Percentiles rank a stretch among this genome's conserved stretches.
These are phyloP conservation scores for Schizochytrium sp. DNA, from an alignment of 108 stramenopile genomes.

Conservation along the genomic window DNA sequence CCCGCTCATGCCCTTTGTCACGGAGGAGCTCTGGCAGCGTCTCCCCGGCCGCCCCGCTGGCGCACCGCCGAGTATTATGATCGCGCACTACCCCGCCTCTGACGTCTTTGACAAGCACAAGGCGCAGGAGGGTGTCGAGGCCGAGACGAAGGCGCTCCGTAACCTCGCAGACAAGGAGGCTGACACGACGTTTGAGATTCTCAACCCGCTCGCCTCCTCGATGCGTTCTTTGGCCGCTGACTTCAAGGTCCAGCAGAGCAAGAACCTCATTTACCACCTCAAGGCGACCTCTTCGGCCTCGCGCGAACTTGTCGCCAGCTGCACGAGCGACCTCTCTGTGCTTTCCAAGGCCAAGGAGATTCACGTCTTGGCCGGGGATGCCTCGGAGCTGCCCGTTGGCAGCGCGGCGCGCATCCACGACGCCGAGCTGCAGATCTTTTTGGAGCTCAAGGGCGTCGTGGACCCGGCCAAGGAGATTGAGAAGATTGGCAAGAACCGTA, in stretches of 20 bases:
- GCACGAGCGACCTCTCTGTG: conserved; percentile 66
- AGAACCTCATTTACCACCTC: conserved; percentile 71
- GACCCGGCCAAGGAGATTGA: conserved; percentile 81
- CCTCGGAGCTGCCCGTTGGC: conserved; percentile 47
- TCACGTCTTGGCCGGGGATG: conserved; percentile 53
- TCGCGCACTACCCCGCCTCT: conserved; percentile 76
- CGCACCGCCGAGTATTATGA: conserved; percentile 84
- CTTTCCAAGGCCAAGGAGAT: conserved; percentile 64
- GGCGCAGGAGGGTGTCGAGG: not conserved
- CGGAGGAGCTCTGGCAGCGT: conserved; percentile 98
- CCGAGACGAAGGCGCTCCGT: not conserved
- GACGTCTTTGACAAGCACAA: not conserved
- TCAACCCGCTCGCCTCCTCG: conserved; percentile 24
- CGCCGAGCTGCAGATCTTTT: conserved; percentile 68
- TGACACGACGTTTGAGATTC: conserved; percentile 33
- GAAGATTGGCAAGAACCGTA: conserved; percentile 56
- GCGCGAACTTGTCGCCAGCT: conserved; percentile 38
- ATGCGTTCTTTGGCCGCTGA: conserved; percentile 10
- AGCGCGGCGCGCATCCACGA: conserved; percentile 71
- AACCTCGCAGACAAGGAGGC: conserved; percentile 17
- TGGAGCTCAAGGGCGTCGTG: conserved; percentile 89
- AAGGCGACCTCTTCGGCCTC: conserved; percentile 50
- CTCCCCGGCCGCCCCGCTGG: conserved; percentile 86
- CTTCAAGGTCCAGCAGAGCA: conserved; percentile 46
- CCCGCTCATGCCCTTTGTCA: conserved; percentile 98